A percentile compares a stretch with the other conserved stretches of the same genome.
Evolutionary conservation across 2,329 filamentous ascomycete genomes (phyloP).

Genomic region (Talaromyces verruculosus): DNA sequence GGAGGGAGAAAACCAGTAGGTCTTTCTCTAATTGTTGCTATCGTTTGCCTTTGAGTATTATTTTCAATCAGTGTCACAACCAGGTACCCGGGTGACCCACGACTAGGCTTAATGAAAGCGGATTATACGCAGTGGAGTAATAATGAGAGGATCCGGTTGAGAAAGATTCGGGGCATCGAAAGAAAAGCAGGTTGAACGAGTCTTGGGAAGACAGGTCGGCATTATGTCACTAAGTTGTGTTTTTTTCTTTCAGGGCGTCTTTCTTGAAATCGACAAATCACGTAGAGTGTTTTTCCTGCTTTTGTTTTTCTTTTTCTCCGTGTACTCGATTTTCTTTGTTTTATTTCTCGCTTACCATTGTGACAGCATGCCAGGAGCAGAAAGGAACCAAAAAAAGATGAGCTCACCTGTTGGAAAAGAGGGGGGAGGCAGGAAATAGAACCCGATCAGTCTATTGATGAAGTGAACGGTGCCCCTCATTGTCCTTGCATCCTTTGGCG

Average conservation of each 20-base stretch:
- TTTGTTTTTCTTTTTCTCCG: slow-evolving; percentile 5
- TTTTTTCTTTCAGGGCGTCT: background rate
- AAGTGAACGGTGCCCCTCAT: slow-evolving; percentile 12
- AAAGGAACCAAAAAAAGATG: background rate
- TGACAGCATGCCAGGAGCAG: slow-evolving; percentile 2
- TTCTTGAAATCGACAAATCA: slow-evolving; percentile 4
- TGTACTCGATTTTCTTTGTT: slow-evolving; percentile 17
- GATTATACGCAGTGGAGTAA: slow-evolving; percentile 8
- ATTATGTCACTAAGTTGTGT: slow-evolving; percentile 5
- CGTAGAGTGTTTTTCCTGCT: background rate
- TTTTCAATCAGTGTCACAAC: background rate
- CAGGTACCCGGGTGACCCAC: background rate
- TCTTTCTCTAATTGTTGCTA: background rate
- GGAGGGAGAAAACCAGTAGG: background rate
- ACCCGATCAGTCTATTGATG: slow-evolving; percentile 4
- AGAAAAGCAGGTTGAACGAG: background rate
- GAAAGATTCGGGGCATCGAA: background rate
- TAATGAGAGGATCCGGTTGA: background rate
- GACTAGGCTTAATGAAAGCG: background rate
- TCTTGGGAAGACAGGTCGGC: background rate
- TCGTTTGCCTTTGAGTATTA: background rate
- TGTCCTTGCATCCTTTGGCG: background rate
- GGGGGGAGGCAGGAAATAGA: slow-evolving; percentile 6
- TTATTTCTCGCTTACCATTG: slow-evolving; percentile 6
- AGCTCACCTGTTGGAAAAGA: slow-evolving; percentile 3